Evolutionary conservation across 352 stramenopile species (phyloP).

Genomic region (Phytophthora palmivora): DNA sequence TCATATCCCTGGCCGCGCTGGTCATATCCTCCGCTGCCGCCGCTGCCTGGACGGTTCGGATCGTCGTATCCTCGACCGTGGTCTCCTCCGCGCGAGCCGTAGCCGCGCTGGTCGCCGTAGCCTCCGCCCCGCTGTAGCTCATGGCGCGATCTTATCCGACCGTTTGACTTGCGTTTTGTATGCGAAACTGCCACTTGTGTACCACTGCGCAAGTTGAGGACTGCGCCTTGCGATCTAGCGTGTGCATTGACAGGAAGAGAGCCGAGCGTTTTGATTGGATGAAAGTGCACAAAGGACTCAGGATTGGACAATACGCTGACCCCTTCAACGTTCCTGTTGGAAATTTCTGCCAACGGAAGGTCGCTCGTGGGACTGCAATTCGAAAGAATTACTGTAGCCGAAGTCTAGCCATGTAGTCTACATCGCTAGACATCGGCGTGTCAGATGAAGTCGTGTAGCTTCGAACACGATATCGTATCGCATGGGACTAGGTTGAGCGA

Average conservation of each 20-base stretch:
- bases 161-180: slow-evolving; percentile 7
- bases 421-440: too few relatives aligned
- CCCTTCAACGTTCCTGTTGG: too few relatives aligned
- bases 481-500: too few relatives aligned
- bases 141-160: slow-evolving; percentile 12
- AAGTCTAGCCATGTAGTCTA: too few relatives aligned
- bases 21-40: slow-evolving; percentile 13
- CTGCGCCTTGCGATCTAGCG: neutral
- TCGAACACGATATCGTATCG: too few relatives aligned
- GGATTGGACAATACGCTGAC: too few relatives aligned
- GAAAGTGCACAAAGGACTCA: too few relatives aligned
- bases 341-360: too few relatives aligned
- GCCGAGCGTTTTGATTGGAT: slow-evolving; percentile 14
- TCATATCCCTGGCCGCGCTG: slow-evolving; percentile 18
- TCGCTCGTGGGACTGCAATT: too few relatives aligned
- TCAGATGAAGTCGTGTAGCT: too few relatives aligned
- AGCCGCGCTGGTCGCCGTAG: slow-evolving; percentile 20
- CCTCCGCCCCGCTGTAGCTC: slow-evolving; percentile 24
- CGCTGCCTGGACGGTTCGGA: slow-evolving; percentile 6
- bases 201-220: slow-evolving; percentile 2
- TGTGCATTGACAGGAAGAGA: too few relatives aligned
- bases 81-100: slow-evolving; percentile 16
- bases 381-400: too few relatives aligned
- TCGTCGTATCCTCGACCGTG: slow-evolving; percentile 28
- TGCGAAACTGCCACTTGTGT: slow-evolving; percentile 8